Evolutionary conservation across 2,329 filamentous ascomycete genomes (phyloP).

Genomic region (Colletotrichum endophyticum): DNA sequence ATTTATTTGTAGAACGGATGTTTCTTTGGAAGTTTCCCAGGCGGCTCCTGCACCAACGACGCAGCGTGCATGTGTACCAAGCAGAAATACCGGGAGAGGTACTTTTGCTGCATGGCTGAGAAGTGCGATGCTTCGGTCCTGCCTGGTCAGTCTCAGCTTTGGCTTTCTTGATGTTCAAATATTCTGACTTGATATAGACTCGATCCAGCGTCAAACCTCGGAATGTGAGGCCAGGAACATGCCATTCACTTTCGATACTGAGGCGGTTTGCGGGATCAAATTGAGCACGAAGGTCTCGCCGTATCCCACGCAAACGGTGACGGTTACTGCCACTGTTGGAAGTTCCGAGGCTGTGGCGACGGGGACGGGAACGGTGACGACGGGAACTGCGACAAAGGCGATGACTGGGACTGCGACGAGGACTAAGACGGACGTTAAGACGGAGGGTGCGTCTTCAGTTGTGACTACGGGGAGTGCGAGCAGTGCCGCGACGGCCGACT

Average conservation of each 20-base stretch:
- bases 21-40: background rate
- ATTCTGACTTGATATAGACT: background rate
- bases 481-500: background rate
- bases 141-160: background rate
- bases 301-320: background rate
- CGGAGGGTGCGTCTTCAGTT: background rate
- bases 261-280: background rate
- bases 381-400: too few species aligned
- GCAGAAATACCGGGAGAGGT: background rate
- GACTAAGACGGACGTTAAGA: background rate
- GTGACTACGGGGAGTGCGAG: background rate
- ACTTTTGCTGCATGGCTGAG: background rate
- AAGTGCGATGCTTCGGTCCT: background rate
- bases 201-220: background rate
- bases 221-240: background rate
- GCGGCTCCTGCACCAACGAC: background rate
- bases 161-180: background rate
- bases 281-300: background rate
- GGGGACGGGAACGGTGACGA: background rate
- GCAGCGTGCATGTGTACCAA: background rate
- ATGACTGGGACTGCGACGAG: background rate
- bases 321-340: background rate
- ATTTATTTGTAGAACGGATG: background rate
- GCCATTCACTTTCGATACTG: background rate
- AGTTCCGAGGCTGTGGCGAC: background rate